These are phyloP conservation scores for Danielozyma ontarioensis DNA, from an alignment of 805 yeast species.

Conservation along the genomic window DNA sequence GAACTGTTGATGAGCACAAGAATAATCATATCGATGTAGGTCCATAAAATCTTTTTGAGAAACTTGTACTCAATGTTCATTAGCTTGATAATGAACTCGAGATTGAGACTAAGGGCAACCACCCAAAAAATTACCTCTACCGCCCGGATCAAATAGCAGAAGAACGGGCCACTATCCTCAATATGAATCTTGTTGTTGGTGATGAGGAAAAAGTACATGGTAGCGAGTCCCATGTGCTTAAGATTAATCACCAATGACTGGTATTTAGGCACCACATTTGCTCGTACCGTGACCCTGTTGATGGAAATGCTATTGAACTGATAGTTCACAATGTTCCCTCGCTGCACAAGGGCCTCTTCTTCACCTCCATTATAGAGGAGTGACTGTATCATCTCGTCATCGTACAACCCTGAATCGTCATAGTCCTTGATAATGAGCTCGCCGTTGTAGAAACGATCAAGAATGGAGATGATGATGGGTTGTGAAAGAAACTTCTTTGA, in stretches of 20 bases:
- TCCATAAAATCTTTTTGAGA: constrained; percentile 50
- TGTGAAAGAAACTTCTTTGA: constrained; percentile 49
- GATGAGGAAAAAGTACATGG: constrained; percentile 25
- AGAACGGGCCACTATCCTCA: neutral
- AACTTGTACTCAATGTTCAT: constrained; percentile 41
- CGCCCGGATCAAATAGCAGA: constrained; percentile 4
- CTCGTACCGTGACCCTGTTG: constrained; percentile 23
- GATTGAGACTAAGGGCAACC: constrained; percentile 41
- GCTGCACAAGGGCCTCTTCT: constrained; percentile 10
- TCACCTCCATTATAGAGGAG: constrained; percentile 10
- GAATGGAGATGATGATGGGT: constrained; percentile 43
- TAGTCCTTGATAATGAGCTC: constrained; percentile 36
- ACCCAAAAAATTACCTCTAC: constrained; percentile 38
- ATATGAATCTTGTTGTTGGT: constrained; percentile 14
- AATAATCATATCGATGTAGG: constrained; percentile 41
- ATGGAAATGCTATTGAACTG: constrained; percentile 27
- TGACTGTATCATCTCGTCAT: constrained; percentile 6
- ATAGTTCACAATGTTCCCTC: constrained; percentile 22
- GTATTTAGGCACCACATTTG: constrained; percentile 36
- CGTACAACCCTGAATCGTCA: constrained; percentile 15
- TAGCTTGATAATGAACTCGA: constrained; percentile 42
- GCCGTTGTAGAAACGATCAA: constrained; percentile 49
- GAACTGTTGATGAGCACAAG: constrained; percentile 33
- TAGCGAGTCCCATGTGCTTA: constrained; percentile 25
- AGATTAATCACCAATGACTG: constrained; percentile 36